Evolutionary conservation across 2,329 filamentous ascomycete genomes (phyloP).

Genomic region (Cytospora mali): DNA sequence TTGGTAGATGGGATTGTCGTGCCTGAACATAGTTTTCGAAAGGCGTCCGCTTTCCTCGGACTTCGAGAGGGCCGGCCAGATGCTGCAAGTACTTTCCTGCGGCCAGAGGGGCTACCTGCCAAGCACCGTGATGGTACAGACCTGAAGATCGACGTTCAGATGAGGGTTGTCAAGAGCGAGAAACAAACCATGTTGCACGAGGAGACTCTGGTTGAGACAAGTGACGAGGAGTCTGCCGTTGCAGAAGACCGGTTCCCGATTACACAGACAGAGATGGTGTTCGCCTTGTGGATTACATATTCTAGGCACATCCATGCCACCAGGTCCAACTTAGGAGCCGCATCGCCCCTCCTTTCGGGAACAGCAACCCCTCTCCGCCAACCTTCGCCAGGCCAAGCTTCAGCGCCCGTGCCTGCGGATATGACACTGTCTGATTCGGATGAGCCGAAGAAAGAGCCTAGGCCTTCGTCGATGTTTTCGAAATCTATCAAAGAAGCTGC

Average conservation of each 20-base stretch:
- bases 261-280: conserved; percentile 75
- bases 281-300: conserved; percentile 96
- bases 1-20: conserved; percentile 94
- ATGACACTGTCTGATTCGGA: conserved; percentile 56
- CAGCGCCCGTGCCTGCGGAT: conserved; percentile 58
- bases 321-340: conserved; percentile 59
- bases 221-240: conserved; percentile 52
- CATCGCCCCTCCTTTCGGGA: conserved; percentile 66
- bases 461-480: conserved; percentile 53
- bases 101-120: conserved; percentile 81
- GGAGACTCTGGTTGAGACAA: conserved; percentile 65
- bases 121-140: conserved; percentile 89
- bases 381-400: conserved; percentile 74
- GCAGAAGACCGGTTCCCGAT: conserved; percentile 50
- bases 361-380: conserved; percentile 74
- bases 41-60: conserved; percentile 81
- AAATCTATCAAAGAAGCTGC: conserved; percentile 61
- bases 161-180: conserved; percentile 93
- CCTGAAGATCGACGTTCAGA: conserved; percentile 92
- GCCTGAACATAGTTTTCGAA: conserved; percentile 92
- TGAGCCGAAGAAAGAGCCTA: conserved; percentile 46
- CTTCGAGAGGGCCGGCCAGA: conserved; percentile 82
- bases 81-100: conserved; percentile 75
- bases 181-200: conserved; percentile 63
- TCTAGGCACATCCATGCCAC: conserved; percentile 87